Conservation (phyloP, 2,329 filamentous ascomycete genomes). For the Fusarium sororula region DNA sequence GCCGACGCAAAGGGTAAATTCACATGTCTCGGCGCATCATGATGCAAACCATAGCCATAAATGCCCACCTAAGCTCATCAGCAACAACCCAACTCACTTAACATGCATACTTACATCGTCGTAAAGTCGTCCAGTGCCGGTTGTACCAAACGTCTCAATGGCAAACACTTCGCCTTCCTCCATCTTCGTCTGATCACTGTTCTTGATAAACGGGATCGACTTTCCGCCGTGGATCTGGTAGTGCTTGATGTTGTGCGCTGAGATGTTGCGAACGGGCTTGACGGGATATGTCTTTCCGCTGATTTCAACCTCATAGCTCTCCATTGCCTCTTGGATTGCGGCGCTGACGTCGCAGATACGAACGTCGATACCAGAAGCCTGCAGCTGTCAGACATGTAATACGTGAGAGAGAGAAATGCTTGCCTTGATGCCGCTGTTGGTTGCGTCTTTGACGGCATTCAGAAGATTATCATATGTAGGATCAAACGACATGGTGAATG, state of each 20-base stretch:
- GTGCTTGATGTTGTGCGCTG: conserved; percentile 84
- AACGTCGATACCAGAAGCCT: conserved; percentile 81
- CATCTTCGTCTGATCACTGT: conserved; percentile 87
- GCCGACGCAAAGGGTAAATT: conserved; percentile 60
- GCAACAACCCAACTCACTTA: fast-evolving
- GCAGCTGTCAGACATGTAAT: background rate
- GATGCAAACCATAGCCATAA: conserved; percentile 60
- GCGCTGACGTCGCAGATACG: conserved; percentile 84
- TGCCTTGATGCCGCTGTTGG: conserved; percentile 81
- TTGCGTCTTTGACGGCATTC: conserved; percentile 75
- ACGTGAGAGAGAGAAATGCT: fast-evolving
- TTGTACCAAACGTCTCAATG: conserved; percentile 93
- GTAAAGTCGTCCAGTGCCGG: conserved; percentile 80
- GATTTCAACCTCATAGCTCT: conserved; percentile 87
- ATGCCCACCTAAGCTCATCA: conserved; percentile 52
- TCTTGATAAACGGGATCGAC: conserved; percentile 89
- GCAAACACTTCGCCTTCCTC: conserved; percentile 93
- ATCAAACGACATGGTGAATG: conserved; percentile 79
- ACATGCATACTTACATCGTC: conserved; percentile 69
- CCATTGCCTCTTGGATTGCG: conserved; percentile 87
- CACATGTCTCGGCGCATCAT: conserved; percentile 47
- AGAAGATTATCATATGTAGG: conserved; percentile 77
- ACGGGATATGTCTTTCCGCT: conserved; percentile 79
- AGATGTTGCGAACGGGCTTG: conserved; percentile 83
- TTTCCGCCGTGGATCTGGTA: conserved; percentile 90